Base-by-base conservation (phyloP, 805 yeast species). In the Zygotorulaspora danielsina region DNA sequence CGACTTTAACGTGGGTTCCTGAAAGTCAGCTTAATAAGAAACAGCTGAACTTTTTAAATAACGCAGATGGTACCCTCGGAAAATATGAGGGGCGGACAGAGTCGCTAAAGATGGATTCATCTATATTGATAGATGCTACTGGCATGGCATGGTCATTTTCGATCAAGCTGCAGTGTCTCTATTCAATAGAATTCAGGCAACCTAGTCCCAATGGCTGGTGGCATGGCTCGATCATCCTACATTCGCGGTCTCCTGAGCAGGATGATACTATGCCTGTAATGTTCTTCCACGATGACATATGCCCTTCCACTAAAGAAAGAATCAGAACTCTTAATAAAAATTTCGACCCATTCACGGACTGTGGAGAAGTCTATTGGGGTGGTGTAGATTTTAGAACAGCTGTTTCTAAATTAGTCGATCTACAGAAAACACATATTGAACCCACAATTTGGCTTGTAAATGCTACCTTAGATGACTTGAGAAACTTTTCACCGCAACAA, bases 231-330 rank as follows among this genome's bases (percentile, higher is more conserved):
- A 66, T 90, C 11, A 67, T 87, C 2, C 61, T 93, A 19, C 81
- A 86, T 60, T 76, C 90, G 1, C 75, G 75, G 48, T 45, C 50
- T 13, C 48, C 47, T 12, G 66, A 39, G 16, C 57, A 63, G 21
- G 76, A 66, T 29, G 77, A 77, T 39, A 76, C 79, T 31, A 63
- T 87, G 12, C 97, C 97, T 0, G 81, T 88, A 4, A 54, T 93
- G 28, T 93, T 89, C 61, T 89, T 93, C 67, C 98, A 93, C 62
- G 98, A 93, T 56, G 83, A 84, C 39, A 89, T 84, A 51, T 76
- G 82, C 22, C 81, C 85, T 5, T 82, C 90, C 28, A 86, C 95
- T 0, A 65, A 73, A 35, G 63, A 72, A 44, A 81, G 76, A 46
- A 82, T 79, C 46, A 72, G 75, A 36, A 57, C 75, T 38, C 72